Evolutionary conservation across 179 eudicot genomes (phyloP).

Genomic region (Silene noctiflora): DNA sequence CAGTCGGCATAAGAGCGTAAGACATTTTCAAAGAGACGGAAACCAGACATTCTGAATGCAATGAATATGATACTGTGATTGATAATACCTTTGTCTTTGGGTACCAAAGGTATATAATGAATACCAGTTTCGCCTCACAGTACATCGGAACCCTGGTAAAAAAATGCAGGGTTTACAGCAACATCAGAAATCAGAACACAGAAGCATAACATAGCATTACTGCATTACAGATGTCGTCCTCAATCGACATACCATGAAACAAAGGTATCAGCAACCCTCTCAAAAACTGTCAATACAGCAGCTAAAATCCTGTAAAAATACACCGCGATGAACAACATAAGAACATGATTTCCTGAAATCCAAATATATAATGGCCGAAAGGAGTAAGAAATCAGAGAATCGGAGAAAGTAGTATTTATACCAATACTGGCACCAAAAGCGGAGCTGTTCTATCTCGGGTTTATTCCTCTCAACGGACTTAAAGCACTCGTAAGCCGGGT

Average conservation of each 20-base stretch:
- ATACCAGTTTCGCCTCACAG: conserved; percentile 91
- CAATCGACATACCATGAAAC: conserved; percentile 62
- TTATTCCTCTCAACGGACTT: conserved; percentile 82
- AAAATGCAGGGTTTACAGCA: conserved; percentile 2
- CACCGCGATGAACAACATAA: no score
- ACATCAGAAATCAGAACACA: no score
- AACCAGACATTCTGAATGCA: not conserved
- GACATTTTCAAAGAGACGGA: not conserved
- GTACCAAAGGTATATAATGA: conserved; percentile 76
- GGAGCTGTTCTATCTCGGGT: conserved; percentile 80
- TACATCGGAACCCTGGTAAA: conserved; percentile 87
- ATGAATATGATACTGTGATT: conserved; percentile 28
- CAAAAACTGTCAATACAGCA: conserved; percentile 69
- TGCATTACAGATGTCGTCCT: not conserved
- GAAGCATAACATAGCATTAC: no score
- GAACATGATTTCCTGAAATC: no score
- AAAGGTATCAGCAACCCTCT: conserved; percentile 76
- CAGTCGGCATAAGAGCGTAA: not conserved
- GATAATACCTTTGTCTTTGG: conserved; percentile 79
- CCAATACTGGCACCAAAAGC: conserved; percentile 97
- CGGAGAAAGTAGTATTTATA: conserved; percentile 5
- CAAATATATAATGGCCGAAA: no score
- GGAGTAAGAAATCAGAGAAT: no score
- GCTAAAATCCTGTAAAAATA: conserved; percentile 69
- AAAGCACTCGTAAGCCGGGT: conserved; percentile 86